Percentiles rank a stretch among this genome's conserved stretches.
Evolutionary conservation across 805 yeast species (phyloP).

Genomic region (Pichia phayaonensis): DNA sequence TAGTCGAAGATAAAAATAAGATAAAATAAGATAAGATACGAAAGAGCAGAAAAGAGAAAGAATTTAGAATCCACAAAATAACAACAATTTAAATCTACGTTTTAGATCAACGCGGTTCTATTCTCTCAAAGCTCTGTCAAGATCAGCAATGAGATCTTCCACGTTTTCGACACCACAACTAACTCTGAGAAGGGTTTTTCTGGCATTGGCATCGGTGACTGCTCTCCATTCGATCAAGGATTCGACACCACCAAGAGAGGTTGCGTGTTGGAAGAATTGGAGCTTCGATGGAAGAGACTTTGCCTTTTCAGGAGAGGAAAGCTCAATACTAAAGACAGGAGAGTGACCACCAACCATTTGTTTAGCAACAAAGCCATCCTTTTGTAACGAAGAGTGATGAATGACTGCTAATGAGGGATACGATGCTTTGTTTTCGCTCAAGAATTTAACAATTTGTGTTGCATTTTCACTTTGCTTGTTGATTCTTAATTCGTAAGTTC

Average conservation of each 20-base stretch:
- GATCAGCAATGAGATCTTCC: slow-evolving; percentile 69
- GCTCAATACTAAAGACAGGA: slow-evolving; percentile 69
- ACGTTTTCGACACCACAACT: slow-evolving; percentile 76
- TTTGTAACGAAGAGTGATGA: slow-evolving; percentile 72
- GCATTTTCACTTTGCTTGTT: slow-evolving; percentile 58
- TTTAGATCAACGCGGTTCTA: background rate
- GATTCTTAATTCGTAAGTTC: slow-evolving; percentile 73
- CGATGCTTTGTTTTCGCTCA: slow-evolving; percentile 41
- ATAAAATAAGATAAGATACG: background rate
- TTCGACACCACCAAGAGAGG: slow-evolving; percentile 90
- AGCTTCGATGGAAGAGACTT: slow-evolving; percentile 55
- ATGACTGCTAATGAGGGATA: slow-evolving; percentile 45
- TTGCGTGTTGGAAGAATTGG: slow-evolving; percentile 78
- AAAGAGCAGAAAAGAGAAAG: background rate
- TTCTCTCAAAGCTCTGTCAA: slow-evolving; percentile 44
- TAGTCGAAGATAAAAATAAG: background rate
- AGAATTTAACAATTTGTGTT: slow-evolving; percentile 48
- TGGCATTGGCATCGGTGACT: slow-evolving; percentile 52
- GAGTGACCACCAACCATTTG: slow-evolving; percentile 61
- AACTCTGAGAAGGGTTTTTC: slow-evolving; percentile 55
- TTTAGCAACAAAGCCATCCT: slow-evolving; percentile 52
- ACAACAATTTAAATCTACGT: background rate
- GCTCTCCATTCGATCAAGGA: slow-evolving; percentile 89
- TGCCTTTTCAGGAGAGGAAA: slow-evolving; percentile 47
- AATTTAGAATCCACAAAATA: too few relatives aligned